phyloP scores from a whole-genome alignment of 768 basidiomycete genomes.

The Tylopilus plumbeoviolaceoides region DNA sequence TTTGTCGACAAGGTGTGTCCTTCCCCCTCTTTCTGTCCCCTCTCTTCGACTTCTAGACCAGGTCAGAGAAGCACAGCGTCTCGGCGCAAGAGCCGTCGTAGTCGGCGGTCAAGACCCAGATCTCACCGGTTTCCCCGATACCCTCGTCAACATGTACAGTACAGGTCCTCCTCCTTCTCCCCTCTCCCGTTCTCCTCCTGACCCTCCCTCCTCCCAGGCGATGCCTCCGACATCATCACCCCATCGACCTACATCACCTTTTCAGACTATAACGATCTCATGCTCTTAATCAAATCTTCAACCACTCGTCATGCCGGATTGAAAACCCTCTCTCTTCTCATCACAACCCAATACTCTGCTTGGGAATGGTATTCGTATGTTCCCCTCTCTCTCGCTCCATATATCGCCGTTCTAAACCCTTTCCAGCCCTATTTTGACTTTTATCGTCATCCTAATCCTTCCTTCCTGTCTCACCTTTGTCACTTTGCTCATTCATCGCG shows the following conservation, averaged over 20 bases:
- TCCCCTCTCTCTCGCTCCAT: not conserved
- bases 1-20: constrained; percentile 78
- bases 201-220: constrained; percentile 44
- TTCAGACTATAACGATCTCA: constrained; percentile 71
- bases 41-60: constrained; percentile 2
- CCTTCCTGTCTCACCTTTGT: constrained; percentile 87
- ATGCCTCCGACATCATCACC: constrained; percentile 80
- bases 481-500: constrained; percentile 84
- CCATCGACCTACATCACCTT: constrained; percentile 87
- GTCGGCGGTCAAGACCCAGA: constrained; percentile 81
- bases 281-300: constrained; percentile 62
- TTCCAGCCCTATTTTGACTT: constrained; percentile 75
- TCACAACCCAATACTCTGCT: constrained; percentile 74
- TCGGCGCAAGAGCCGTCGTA: constrained; percentile 87
- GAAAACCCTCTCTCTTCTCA: constrained; percentile 68
- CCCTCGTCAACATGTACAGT: constrained; percentile 88
- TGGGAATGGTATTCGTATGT: constrained; percentile 93
- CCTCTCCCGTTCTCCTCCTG: constrained; percentile 17
- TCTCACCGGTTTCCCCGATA: constrained; percentile 62
- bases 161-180: constrained; percentile 57
- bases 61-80: constrained; percentile 55
- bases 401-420: constrained; percentile 7
- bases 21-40: constrained; percentile 12
- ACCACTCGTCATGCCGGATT: constrained; percentile 79
- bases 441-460: constrained; percentile 82